Conservation (phyloP, 352 stramenopile genomes). For the Thalassiosira ordinaria region DNA sequence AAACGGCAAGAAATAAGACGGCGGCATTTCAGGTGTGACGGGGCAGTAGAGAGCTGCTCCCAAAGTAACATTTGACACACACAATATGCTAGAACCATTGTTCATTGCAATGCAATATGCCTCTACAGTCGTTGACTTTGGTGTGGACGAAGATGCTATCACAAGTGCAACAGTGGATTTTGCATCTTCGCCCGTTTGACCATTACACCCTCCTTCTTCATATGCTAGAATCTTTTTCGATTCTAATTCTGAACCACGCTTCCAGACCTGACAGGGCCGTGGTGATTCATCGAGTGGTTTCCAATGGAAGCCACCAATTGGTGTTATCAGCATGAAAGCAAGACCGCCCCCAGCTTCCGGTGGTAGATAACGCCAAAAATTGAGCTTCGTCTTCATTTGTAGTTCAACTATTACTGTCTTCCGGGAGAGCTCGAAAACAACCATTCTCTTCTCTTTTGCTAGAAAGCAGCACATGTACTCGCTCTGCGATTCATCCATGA, state of each 20-base stretch:
- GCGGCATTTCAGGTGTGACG: neutral
- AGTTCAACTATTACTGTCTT: conserved; percentile 86
- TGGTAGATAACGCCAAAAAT: conserved; percentile 85
- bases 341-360: conserved; percentile 76
- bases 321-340: conserved; percentile 84
- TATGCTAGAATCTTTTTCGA: conserved; percentile 86
- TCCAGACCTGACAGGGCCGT: conserved; percentile 83
- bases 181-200: conserved; percentile 62
- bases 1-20: conserved; percentile 46
- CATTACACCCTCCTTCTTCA: conserved; percentile 85
- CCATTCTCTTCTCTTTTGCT: conserved; percentile 85
- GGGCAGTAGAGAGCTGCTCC: conserved; percentile 50
- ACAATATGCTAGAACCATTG: conserved; percentile 65
- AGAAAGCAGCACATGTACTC: conserved; percentile 87
- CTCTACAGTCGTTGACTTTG: conserved; percentile 65
- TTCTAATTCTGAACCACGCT: conserved; percentile 76
- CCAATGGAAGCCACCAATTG: conserved; percentile 85
- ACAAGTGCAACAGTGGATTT: conserved; percentile 81
- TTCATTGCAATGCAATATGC: conserved; percentile 81
- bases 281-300: conserved; percentile 82
- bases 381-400: conserved; percentile 87
- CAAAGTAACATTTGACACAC: conserved; percentile 70
- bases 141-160: conserved; percentile 66
- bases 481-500: conserved; percentile 76
- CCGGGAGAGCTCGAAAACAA: conserved; percentile 65